These are phyloP conservation scores for Neoscytalidium dimidiatum DNA, from an alignment of 2,329 filamentous ascomycete genomes.

Conservation along the genomic window DNA sequence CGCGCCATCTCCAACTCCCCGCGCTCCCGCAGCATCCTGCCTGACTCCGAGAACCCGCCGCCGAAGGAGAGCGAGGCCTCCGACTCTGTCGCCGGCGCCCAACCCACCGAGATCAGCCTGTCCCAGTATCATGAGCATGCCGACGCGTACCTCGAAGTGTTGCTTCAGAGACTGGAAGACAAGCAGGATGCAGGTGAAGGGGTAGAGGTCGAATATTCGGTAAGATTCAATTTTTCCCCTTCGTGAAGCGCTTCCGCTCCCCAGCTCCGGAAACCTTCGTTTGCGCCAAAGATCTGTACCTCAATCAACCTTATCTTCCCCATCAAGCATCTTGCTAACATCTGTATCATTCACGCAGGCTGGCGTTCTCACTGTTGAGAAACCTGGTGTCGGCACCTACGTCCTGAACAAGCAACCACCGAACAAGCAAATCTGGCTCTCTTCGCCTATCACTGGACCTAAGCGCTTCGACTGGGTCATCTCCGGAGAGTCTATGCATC, in stretches of 20 bases:
- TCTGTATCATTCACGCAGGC: conserved; percentile 54
- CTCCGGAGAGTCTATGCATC: conserved; percentile 68
- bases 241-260: background rate
- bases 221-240: conserved; percentile 50
- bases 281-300: background rate
- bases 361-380: conserved; percentile 78
- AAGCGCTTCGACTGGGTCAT: conserved; percentile 93
- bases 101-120: conserved; percentile 67
- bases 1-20: conserved; percentile 33
- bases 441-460: conserved; percentile 84
- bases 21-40: conserved; percentile 42
- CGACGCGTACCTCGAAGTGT: conserved; percentile 69
- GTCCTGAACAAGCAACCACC: conserved; percentile 98
- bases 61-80: conserved; percentile 37
- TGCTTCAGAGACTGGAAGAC: conserved; percentile 67
- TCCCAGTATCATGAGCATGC: conserved; percentile 75
- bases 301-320: background rate
- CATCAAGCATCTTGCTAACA: background rate
- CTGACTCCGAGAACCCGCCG: conserved; percentile 44
- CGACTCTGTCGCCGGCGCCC: conserved; percentile 38
- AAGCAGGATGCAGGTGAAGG: conserved; percentile 72
- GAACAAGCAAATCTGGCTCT: conserved; percentile 97
- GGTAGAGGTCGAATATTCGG: conserved; percentile 86
- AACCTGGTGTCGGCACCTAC: conserved; percentile 74
- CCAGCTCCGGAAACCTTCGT: background rate